phyloP scores from a whole-genome alignment of 31 red algal genomes.

The Odonthalia washingtoniensis region DNA sequence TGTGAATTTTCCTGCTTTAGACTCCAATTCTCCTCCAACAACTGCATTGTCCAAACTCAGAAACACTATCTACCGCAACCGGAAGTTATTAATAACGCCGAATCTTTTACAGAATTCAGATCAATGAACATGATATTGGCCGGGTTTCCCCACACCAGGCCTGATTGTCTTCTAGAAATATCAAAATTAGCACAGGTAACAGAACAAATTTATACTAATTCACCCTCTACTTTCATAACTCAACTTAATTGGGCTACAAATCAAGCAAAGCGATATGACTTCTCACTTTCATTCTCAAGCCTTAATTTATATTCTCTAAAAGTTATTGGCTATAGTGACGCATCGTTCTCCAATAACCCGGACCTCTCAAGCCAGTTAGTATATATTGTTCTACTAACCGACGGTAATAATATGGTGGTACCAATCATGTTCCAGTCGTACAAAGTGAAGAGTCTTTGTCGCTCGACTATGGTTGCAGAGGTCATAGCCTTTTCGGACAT shows the following conservation, averaged over 20 bases:
- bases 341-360: conserved; percentile 47
- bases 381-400: conserved; percentile 23
- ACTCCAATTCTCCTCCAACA: too few species aligned
- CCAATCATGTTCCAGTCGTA: conserved; percentile 39
- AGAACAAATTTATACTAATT: conserved; percentile 8
- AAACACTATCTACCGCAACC: too few species aligned
- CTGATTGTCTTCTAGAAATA: conserved; percentile 28
- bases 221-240: background rate
- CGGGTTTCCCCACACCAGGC: conserved; percentile 3
- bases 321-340: conserved; percentile 45
- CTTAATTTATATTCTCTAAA: conserved; percentile 12
- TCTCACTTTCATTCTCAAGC: background rate
- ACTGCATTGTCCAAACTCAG: too few species aligned
- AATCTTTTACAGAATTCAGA: too few species aligned
- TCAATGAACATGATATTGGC: conserved; percentile 53
- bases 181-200: conserved; percentile 27
- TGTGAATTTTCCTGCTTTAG: too few species aligned
- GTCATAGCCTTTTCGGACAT: conserved; percentile 1
- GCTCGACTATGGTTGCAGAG: conserved; percentile 48
- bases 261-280: background rate
- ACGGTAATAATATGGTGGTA: background rate
- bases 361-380: conserved; percentile 36
- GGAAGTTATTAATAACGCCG: too few species aligned
- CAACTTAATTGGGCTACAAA: conserved; percentile 24
- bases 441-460: background rate